Evolutionary conservation across 495 filamentous ascomycete species (phyloP), one percentile per base, ranked within the genome.

Genomic region (Hypoxylon fuscum): DNA sequence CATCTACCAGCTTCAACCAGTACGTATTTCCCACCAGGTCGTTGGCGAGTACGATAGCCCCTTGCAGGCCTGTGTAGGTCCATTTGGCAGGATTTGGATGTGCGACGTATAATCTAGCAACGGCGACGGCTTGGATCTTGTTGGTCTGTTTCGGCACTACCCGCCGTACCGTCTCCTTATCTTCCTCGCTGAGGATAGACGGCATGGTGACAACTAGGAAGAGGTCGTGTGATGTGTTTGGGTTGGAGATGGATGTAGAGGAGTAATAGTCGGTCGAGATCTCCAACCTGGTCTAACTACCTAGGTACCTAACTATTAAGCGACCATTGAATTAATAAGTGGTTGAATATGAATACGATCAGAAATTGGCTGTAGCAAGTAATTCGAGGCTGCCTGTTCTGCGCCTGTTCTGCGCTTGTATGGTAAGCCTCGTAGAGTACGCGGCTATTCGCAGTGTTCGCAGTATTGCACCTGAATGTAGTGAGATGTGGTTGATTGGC

Each of bases 1-100:
- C 85, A 76, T 98, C 95, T 44, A 98, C 95, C 73, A 98, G 78
- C 77, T 98, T 98, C 58, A 98, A 77, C 91, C 95, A 98, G 74
- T 91, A 95, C 2, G 96, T 97, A 70, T 96, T 89, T 52, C 95
- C 95, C 15, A 98, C 92, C 25, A 94, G 71, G 71, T 98, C 95
- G 74, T 98, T 93, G 47, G 92, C 91, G 52, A 98, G 83, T 15
- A 98, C 95, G n/a, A 85, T 84, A 42, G 95, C 95, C 14, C 95
- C 95, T 72, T 96, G 94, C 45, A 98, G 77, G 15, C 96, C 95
- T 2, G 96, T 96, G 72, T 93, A 96, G 15, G 87, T 91, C 95
- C 95, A 98, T 92, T 81, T 87, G 47, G 87, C 85, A 58, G 79
- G 83, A 74, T 96, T 86, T 12, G 95, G 95, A 73, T 97, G 88